Evolutionary conservation across 768 basidiomycete species (phyloP), one percentile per base, ranked within the genome.

Genomic region (Leccinum ochraceum): DNA sequence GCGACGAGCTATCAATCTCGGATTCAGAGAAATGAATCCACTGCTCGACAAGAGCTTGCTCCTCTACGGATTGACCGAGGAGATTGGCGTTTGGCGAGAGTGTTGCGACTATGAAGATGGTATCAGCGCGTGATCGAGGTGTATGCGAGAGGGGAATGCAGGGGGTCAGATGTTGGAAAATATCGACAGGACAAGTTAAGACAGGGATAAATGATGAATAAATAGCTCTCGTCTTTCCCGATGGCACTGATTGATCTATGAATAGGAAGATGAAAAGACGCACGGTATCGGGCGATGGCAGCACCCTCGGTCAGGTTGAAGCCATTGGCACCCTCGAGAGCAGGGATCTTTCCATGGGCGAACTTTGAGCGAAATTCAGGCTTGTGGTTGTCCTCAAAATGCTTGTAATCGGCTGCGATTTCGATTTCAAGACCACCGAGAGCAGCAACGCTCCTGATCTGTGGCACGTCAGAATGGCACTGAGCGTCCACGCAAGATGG

Each of bases 211-310:
- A 84, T 87, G 83, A 80, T 78, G 80, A 79, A 73, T 53, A 54
- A 32, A 56, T 54, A 34, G 26, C 10, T 70, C 46, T 75, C 72
- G 63, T 71, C 73, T 53, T 66, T 66, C 63, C 52, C 22, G 55
- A 66, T 64, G 53, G 53, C 62, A 32, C 52, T 46, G 54, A 59
- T 52, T 34, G 58, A 66, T 64, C 59, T 54, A 46, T 26, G 65
- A 51, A 30, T 22, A 60, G 52, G 49, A 52, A 20, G 26, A 57
- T 51, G 44, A 54, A 52, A 26, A 22, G 66, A 88, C 94, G 86
- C 77, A 98, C 96, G 67, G 78, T 96, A 95, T 59, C 86, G 87
- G 51, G 93, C 90, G 75, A 98, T 94, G 53, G 94, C 86, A 57
- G 77, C 71, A 58, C 84, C 81, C 80, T 96, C 96, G 66, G 86